Evolutionary conservation across 179 eudicot genomes (phyloP), one percentile per base, ranked within the genome.

Genomic region (Corrigiola litoralis): DNA sequence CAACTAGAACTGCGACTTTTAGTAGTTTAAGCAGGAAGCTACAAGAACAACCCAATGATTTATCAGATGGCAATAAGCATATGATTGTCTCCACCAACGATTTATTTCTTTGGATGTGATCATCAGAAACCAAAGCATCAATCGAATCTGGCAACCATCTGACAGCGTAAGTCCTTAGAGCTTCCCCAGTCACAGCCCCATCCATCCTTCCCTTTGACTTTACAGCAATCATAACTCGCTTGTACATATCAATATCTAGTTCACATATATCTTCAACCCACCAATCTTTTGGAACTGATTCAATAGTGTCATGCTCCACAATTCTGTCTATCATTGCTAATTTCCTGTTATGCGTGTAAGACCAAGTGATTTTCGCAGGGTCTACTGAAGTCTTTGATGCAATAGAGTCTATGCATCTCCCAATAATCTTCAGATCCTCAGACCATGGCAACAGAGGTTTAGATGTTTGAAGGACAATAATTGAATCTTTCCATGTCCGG

Each of bases 211-310:
- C 92, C 57, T 85, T 88, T 4, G 97, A 82, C 61, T 77, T 85
- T 23, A 88, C 64, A n/a, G 85, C 77, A 65, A 74, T 37, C 92
- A 85, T 82, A 24, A 88, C 87, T 34, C 88, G 82, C 72, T 79
- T 84, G 72, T 85, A 90, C 48, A 84, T 64, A 60, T 82, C 85
- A 56, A 88, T 78, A 21, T 90, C 97, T 33, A 90, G 70, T 59
- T 90, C 97, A 45, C 90, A 88, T 58, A 90, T 69, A 76, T 90
- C 97, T 77, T 90, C 97, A 65, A 85, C 79, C 97, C 97, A 90
- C 97, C 97, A 90, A 74, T 90, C 97, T 68, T 67, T 90, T 1
- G 97, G 92, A 63, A 84, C 88, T 48, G 76, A 63, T 18, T 79
- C 82, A 17, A 48, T 44, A 37, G 60, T 80, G n/a, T 70, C 83